Conservation (phyloP, 371 early-diverging fungal genomes). For the Amoeboaphelidium occidentale region DNA sequence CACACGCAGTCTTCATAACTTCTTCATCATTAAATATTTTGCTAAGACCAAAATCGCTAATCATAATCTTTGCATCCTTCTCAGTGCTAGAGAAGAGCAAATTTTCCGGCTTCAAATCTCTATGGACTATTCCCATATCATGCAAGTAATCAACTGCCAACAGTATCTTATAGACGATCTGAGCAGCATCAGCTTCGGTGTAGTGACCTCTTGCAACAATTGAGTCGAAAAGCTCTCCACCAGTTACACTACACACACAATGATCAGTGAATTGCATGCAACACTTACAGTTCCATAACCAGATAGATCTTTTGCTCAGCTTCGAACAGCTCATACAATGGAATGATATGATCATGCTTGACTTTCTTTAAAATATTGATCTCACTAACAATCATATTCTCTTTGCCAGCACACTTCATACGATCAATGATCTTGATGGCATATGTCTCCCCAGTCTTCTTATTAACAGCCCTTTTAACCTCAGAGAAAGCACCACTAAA, state of each 20-base stretch:
- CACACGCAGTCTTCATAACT: conserved; percentile 53
- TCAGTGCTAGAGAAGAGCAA: conserved; percentile 35
- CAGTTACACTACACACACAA: conserved; percentile 27
- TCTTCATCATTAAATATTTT: conserved; percentile 45
- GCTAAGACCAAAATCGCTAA: conserved; percentile 84
- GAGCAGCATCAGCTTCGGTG: conserved; percentile 47
- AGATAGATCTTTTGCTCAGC: conserved; percentile 57
- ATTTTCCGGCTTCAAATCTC: conserved; percentile 64
- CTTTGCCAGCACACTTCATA: conserved; percentile 35
- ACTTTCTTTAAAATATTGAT: conserved; percentile 49
- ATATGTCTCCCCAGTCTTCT: conserved; percentile 23
- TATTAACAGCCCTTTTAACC: conserved; percentile 33
- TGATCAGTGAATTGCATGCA: not conserved
- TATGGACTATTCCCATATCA: conserved; percentile 37
- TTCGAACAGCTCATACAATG: conserved; percentile 54
- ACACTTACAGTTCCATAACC: conserved; percentile 52
- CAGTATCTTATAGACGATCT: conserved; percentile 37
- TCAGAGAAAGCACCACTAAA: conserved; percentile 49
- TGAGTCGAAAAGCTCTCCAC: conserved; percentile 81
- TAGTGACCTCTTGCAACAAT: conserved; percentile 42
- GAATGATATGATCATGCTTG: conserved; percentile 57
- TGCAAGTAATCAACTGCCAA: conserved; percentile 46
- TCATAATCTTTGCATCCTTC: conserved; percentile 45
- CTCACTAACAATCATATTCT: conserved; percentile 54
- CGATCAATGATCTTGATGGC: conserved; percentile 62